phyloP scores from a whole-genome alignment of 768 basidiomycete species.

The Suillus luteus region DNA sequence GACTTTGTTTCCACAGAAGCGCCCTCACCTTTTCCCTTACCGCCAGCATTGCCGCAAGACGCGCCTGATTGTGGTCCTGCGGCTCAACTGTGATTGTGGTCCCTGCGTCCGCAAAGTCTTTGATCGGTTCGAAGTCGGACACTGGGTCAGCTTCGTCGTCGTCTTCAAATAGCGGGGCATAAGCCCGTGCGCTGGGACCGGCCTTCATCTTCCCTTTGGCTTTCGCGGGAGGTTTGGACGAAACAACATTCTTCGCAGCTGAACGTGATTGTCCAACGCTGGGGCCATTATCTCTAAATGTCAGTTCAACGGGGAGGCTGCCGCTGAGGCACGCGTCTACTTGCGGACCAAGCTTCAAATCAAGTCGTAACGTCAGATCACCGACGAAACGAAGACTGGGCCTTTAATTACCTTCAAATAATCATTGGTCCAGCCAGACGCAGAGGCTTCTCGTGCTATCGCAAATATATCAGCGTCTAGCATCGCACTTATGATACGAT shows the following conservation, averaged over 20 bases:
- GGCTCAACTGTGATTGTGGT: constrained; percentile 6
- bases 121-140: constrained; percentile 21
- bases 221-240: constrained; percentile 12
- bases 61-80: not conserved
- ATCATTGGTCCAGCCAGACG: constrained; percentile 50
- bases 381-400: not conserved
- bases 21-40: constrained; percentile 2
- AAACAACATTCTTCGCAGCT: constrained; percentile 15
- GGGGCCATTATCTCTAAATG: constrained; percentile 30
- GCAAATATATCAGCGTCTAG: constrained; percentile 50
- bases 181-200: not conserved
- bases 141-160: constrained; percentile 31
- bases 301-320: constrained; percentile 21
- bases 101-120: constrained; percentile 14
- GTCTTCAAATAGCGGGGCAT: constrained; percentile 22
- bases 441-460: constrained; percentile 47
- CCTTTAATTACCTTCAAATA: constrained; percentile 50
- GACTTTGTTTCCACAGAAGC: not conserved
- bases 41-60: not conserved
- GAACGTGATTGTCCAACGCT: constrained; percentile 12
- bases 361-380: constrained; percentile 9
- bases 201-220: constrained; percentile 27
- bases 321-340: constrained; percentile 26
- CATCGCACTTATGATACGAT: constrained; percentile 65
- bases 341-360: constrained; percentile 19